These are phyloP conservation scores for Pythium brassicae DNA, from an alignment of 352 stramenopile species.

Conservation along the genomic window DNA sequence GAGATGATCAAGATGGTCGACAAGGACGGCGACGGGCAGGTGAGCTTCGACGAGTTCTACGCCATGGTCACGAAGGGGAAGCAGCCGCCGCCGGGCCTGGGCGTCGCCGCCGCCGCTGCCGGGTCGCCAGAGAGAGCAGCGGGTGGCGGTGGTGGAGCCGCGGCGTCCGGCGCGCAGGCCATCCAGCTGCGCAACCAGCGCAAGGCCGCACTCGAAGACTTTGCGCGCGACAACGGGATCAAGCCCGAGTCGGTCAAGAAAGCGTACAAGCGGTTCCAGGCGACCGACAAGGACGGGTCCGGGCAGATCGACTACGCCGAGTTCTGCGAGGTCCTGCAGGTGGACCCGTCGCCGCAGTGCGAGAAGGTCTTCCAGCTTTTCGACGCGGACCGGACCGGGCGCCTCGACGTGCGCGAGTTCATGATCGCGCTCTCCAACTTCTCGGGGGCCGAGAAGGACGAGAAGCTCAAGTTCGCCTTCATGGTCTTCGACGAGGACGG, in stretches of 20 bases:
- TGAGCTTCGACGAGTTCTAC: conserved; percentile 94
- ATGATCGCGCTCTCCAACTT: conserved; percentile 95
- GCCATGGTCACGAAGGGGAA: conserved; percentile 93
- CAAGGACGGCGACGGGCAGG: conserved; percentile 90
- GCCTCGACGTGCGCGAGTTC: conserved; percentile 93
- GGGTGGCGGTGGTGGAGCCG: conserved; percentile 17
- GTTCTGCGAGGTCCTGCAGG: conserved; percentile 95
- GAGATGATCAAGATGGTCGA: conserved; percentile 94
- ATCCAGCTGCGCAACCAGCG: conserved; percentile 93
- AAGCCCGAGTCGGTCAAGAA: conserved; percentile 96
- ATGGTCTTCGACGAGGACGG: conserved; percentile 94
- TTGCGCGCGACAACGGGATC: conserved; percentile 93
- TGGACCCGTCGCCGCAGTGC: conserved; percentile 88
- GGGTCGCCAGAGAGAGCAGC: conserved; percentile 26
- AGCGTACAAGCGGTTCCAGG: conserved; percentile 95
- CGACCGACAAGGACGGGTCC: conserved; percentile 91
- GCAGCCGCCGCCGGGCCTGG: conserved; percentile 84
- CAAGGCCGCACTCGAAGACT: conserved; percentile 90
- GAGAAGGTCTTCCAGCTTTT: conserved; percentile 95
- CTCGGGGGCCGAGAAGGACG: conserved; percentile 91
- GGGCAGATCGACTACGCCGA: conserved; percentile 96
- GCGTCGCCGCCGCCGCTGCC: conserved; percentile 24
- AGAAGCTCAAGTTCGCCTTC: conserved; percentile 97
- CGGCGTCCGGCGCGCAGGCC: conserved; percentile 44
- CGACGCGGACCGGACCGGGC: conserved; percentile 90